Evolutionary conservation across 805 yeast genomes (phyloP), one percentile per base, ranked within the genome.

Genomic region (Brettanomyces nanus): DNA sequence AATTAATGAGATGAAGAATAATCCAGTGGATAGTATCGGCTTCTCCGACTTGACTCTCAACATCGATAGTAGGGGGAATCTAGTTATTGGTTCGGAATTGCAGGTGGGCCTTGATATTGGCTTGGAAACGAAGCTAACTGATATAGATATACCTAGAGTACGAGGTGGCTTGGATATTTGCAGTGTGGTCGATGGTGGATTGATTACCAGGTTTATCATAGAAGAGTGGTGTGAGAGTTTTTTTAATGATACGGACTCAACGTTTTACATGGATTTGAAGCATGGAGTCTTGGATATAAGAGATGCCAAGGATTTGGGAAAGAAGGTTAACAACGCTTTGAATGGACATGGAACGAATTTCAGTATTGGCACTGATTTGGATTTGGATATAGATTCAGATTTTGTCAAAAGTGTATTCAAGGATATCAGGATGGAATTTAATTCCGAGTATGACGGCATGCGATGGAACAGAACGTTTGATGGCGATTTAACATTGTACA

Each of bases 401-500:
- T 3, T 33, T 14, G 15, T 33, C 13, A 22, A 10, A 3, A 20
- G 40, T 6, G 15, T 20, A 9, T 44, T 43, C 14, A 28, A 21
- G 3, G 42, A 37, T 27, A 26, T 44, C 22, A 22, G 29, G n/a
- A 45, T 44, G 6, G 4, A 18, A 4, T 21, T 43, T 17, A n/a
- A 29, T 10, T 9, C 27, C 27, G 27, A 13, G 27, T n/a, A n/a
- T n/a, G n/a, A n/a, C n/a, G n/a, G n/a, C n/a, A n/a, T n/a, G n/a
- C n/a, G n/a, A n/a, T n/a, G n/a, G n/a, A n/a, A n/a, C n/a, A n/a
- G n/a, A n/a, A n/a, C n/a, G n/a, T n/a, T n/a, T n/a, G n/a, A n/a
- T n/a, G n/a, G n/a, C n/a, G n/a, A n/a, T n/a, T 25, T 44, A 10
- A 35, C 31, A n/a, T 33, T 53, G 11, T 28, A 45, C 14, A 37